Evolutionary conservation across 495 filamentous ascomycete genomes (phyloP).

Genomic region (Aspergillus hancockii): DNA sequence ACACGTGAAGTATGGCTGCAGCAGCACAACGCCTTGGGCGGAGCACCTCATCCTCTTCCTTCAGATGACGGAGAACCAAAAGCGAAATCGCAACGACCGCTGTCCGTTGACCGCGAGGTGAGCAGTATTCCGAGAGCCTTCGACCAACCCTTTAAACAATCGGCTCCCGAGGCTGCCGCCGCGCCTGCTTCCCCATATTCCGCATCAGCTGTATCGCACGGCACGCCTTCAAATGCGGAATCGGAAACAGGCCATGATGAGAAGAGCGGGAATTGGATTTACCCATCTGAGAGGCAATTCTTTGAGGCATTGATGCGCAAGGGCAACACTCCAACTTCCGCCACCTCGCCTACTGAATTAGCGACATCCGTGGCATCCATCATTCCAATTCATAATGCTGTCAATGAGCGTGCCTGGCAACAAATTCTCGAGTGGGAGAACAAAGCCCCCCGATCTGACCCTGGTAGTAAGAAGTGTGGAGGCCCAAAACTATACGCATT

Average conservation of each 20-base stretch:
- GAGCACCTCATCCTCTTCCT: constrained; percentile 32
- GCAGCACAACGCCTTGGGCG: constrained; percentile 39
- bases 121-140: constrained; percentile 78
- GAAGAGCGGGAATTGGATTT: constrained; percentile 85
- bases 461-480: constrained; percentile 63
- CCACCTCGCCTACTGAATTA: constrained; percentile 40
- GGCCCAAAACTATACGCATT: constrained; percentile 86
- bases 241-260: constrained; percentile 66
- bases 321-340: constrained; percentile 46
- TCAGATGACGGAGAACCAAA: constrained; percentile 31
- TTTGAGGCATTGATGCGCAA: constrained; percentile 94
- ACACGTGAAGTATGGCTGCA: constrained; percentile 81
- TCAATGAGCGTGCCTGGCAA: constrained; percentile 85
- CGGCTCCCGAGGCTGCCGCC: constrained; percentile 31
- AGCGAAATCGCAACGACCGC: constrained; percentile 43
- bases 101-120: constrained; percentile 67
- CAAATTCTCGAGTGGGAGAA: constrained; percentile 86
- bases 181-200: constrained; percentile 31
- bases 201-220: constrained; percentile 39
- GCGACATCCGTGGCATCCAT: constrained; percentile 81
- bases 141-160: constrained; percentile 32
- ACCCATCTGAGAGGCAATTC: constrained; percentile 94
- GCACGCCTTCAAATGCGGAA: constrained; percentile 67
- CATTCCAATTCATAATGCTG: constrained; percentile 97
- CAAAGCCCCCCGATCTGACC: constrained; percentile 51